Percentiles rank a stretch among this genome's conserved stretches.
These are phyloP conservation scores for Ensete glaucum DNA, from an alignment of 176 grass and related monocot genomes.

Conservation along the genomic window DNA sequence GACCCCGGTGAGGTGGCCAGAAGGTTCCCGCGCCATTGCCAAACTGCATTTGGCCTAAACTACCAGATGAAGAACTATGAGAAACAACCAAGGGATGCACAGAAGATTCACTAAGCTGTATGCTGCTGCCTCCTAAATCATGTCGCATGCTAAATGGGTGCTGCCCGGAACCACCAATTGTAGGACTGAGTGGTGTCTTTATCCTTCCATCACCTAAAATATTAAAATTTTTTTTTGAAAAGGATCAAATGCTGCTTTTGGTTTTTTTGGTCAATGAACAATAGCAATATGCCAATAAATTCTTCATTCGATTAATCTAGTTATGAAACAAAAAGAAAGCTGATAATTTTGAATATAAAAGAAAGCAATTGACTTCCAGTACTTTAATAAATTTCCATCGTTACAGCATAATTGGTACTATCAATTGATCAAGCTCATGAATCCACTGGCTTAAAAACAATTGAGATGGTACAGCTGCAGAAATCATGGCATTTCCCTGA, in stretches of 20 bases:
- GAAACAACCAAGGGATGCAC: constrained; percentile 49
- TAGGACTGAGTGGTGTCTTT: constrained; percentile 90
- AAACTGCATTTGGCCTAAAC: constrained; percentile 91
- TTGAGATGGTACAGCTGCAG: no score
- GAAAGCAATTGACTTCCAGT: background rate
- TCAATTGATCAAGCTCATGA: no score
- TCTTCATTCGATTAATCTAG: background rate
- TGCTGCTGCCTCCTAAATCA: constrained; percentile 54
- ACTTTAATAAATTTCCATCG: no score
- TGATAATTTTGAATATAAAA: background rate
- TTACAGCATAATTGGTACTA: no score
- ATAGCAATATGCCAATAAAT: background rate
- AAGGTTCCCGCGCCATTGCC: constrained; percentile 38
- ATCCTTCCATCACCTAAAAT: constrained; percentile 57
- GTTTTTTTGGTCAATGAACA: background rate
- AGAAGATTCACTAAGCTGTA: constrained; percentile 73
- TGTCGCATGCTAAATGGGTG: constrained; percentile 76
- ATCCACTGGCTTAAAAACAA: no score
- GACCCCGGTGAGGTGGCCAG: constrained; percentile 54
- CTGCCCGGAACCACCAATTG: constrained; percentile 59
- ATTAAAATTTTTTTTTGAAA: background rate
- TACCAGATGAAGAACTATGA: constrained; percentile 93
- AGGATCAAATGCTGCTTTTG: background rate
- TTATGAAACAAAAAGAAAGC: background rate
- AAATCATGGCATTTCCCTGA: no score